Percentiles rank a stretch among this genome's conserved stretches.
Conservation (phyloP, 106 monocot species). For the Platanthera zijinensis region DNA sequence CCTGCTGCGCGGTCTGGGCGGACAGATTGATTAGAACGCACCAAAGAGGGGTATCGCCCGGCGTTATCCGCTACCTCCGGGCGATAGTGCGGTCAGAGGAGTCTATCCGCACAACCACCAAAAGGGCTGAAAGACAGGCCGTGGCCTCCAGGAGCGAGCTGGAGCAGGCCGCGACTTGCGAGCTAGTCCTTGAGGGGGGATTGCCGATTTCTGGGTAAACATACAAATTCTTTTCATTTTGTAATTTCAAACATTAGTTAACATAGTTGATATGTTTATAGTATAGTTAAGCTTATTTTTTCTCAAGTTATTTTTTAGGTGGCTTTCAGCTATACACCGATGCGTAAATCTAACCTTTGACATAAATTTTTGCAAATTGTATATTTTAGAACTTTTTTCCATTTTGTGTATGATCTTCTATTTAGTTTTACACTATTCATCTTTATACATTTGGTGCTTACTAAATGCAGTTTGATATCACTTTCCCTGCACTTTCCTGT, state of each 20-base stretch:
- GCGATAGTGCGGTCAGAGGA: too few relatives aligned
- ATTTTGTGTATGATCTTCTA: neutral
- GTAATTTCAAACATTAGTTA: neutral
- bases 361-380: neutral
- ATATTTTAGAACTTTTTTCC: neutral
- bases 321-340: neutral
- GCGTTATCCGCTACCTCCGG: too few relatives aligned
- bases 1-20: too few relatives aligned
- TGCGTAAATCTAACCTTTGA: neutral
- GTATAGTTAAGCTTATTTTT: neutral
- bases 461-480: conserved; percentile 88
- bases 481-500: conserved; percentile 83
- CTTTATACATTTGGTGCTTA: conserved; percentile 1
- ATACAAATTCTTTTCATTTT: neutral
- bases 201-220: too few relatives aligned
- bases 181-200: too few relatives aligned
- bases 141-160: too few relatives aligned
- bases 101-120: too few relatives aligned
- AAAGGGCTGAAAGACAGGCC: too few relatives aligned
- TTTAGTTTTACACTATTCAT: neutral
- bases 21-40: too few relatives aligned
- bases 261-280: neutral
- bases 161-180: too few relatives aligned
- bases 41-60: too few relatives aligned
- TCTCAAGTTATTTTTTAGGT: neutral